Base-by-base conservation (phyloP, 116 monocot species). In the Cymodocea nodosa region DNA sequence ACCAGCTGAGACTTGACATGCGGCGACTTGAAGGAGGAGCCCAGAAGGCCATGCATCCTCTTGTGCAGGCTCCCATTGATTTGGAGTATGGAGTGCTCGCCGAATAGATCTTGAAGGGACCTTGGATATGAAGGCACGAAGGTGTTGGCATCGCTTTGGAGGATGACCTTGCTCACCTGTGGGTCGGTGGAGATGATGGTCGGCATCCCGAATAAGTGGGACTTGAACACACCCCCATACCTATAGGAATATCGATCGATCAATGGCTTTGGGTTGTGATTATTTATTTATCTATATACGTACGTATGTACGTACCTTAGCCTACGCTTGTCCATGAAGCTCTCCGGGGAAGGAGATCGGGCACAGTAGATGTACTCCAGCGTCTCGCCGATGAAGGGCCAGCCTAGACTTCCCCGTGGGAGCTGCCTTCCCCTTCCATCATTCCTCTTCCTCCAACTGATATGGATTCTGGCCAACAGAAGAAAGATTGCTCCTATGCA, bases 341-440 rank as follows among this genome's bases (percentile, higher is more conserved):
- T 70, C 64, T 91, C 91, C 0, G 91, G 91, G n/a, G 66, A 70
- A 2, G 82, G 68, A 0, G 91, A 84, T 68, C 73, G 84, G 25
- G 84, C 79, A 51, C 75, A 82, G 13, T 82, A 84, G 22, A 91
- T 62, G 79, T 86, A 91, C 40, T 92, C 82, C 25, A 92, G 82
- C 4, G 91, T 87, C 39, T 92, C 91, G n/a, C 91, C 91, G 51
- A 91, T 10, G 66, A 87, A 13, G 3, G 91, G 91, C 86, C 86
- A 91, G 5, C 91, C 91, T 50, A 74, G 52, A 52, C 75, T 71
- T 15, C 91, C 91, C 2, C n/a, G 25, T 15, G 91, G 91, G 51
- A 86, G 76, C 51, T 34, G 57, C 7, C 19, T 22, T 12, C 12
- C 23, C 18, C n/a, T 53, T 7, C 17, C 15, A 18, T 14, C 40